Evolutionary conservation across 2,329 filamentous ascomycete species (phyloP).

Genomic region (Claviceps fusiformis): DNA sequence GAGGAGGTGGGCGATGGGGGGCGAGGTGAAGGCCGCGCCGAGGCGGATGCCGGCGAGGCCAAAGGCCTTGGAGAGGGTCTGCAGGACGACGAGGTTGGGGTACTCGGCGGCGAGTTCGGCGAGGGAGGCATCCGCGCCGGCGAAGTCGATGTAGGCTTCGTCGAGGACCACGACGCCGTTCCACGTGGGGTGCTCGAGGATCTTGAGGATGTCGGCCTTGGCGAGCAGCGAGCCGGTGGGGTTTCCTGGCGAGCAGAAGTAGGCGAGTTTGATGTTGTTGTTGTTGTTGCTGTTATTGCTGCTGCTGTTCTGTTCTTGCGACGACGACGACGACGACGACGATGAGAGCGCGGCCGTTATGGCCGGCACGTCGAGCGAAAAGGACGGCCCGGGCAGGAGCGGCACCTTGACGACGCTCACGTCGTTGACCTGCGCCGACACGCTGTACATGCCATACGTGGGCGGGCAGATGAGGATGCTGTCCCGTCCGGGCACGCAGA

Average conservation of each 20-base stretch:
- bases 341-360: conserved; percentile 52
- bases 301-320: background rate
- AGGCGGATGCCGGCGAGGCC: conserved; percentile 87
- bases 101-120: conserved; percentile 86
- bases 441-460: conserved; percentile 96
- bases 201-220: conserved; percentile 57
- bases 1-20: conserved; percentile 62
- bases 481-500: conserved; percentile 77
- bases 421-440: conserved; percentile 91
- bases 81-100: conserved; percentile 94
- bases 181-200: conserved; percentile 82
- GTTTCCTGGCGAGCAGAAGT: conserved; percentile 91
- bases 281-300: background rate
- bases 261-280: conserved; percentile 65
- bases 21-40: conserved; percentile 68
- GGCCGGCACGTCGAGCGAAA: conserved; percentile 57
- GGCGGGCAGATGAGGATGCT: conserved; percentile 90
- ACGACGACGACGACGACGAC: background rate
- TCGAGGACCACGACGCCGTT: conserved; percentile 90
- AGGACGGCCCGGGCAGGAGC: conserved; percentile 55
- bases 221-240: conserved; percentile 70
- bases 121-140: conserved; percentile 59
- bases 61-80: conserved; percentile 96
- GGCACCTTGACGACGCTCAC: conserved; percentile 77
- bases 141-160: conserved; percentile 94